Percentiles rank a stretch among this genome's conserved stretches.
phyloP scores from a whole-genome alignment of 306 rosid species.

The Parietaria judaica region DNA sequence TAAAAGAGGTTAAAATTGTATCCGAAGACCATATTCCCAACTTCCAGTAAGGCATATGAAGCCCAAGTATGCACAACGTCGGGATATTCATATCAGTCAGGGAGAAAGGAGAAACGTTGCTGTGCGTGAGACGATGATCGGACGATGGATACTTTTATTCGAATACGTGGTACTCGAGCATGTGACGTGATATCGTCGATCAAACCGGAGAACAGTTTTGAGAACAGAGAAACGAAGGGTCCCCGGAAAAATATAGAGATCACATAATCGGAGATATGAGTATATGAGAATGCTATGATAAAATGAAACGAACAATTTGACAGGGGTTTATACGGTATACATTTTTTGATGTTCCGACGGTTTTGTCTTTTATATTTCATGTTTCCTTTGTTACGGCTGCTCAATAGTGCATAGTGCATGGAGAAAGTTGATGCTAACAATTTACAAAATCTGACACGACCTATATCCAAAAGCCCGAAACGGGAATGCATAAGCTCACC shows the following conservation, averaged over 20 bases:
- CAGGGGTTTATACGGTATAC: neutral
- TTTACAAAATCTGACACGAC: constrained; percentile 3
- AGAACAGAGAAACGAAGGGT: too few species aligned
- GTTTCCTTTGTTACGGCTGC: neutral
- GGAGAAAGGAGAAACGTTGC: constrained; percentile 6
- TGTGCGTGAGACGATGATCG: constrained; percentile 10
- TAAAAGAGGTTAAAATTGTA: constrained; percentile 13
- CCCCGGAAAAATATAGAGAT: too few species aligned
- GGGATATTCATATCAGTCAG: constrained; percentile 7
- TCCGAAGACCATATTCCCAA: constrained; percentile 21
- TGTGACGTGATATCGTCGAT: constrained; percentile 3
- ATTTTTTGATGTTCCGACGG: neutral
- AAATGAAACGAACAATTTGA: neutral
- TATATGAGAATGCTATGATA: neutral
- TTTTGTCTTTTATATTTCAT: neutral
- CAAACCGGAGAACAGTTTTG: neutral
- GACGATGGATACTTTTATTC: too few species aligned
- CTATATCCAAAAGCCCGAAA: constrained; percentile 5
- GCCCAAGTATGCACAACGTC: neutral
- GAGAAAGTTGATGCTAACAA: neutral
- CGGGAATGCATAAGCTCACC: constrained; percentile 42
- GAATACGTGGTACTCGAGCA: too few species aligned
- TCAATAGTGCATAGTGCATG: neutral
- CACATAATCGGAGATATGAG: too few species aligned
- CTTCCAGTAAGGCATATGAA: constrained; percentile 13